A percentile compares a stretch with the other conserved stretches of the same genome.
phyloP scores from a whole-genome alignment of 345 rosid species.

The Atalantia buxifolia region DNA sequence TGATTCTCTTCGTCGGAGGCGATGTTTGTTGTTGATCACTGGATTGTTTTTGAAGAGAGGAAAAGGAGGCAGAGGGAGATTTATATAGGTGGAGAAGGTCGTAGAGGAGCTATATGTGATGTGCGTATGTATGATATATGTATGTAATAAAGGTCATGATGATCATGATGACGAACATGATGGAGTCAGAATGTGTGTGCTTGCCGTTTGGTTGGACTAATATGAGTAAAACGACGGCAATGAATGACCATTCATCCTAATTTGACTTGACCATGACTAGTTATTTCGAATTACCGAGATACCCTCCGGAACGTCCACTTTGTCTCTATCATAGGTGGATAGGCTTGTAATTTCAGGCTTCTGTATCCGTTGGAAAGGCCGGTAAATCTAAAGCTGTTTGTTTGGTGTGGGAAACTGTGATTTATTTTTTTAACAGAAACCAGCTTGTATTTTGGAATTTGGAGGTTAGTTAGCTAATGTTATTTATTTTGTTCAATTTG shows the following conservation, averaged over 20 bases:
- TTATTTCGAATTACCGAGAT: background rate
- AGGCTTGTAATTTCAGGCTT: background rate
- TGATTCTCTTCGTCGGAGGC: background rate
- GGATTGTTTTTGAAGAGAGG: constrained; percentile 23
- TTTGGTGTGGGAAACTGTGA: background rate
- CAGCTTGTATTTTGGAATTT: background rate
- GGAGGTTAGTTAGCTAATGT: background rate
- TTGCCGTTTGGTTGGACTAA: constrained; percentile 44
- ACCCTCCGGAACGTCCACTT: background rate
- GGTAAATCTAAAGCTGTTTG: background rate
- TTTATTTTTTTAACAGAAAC: background rate
- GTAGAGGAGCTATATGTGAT: background rate
- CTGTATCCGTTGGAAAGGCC: background rate
- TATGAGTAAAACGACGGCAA: constrained; percentile 27
- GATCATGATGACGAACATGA: background rate
- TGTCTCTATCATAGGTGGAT: background rate
- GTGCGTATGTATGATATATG: background rate
- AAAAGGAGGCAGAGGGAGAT: constrained; percentile 12
- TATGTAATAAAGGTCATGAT: constrained; percentile 8
- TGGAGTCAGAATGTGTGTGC: constrained; percentile 31
- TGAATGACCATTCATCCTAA: background rate
- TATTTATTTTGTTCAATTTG: background rate
- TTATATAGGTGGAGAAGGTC: constrained; percentile 28
- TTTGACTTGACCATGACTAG: constrained; percentile 26
- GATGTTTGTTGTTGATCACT: background rate